Evolutionary conservation across 2,329 filamentous ascomycete species (phyloP), one percentile per base, ranked within the genome.

Genomic region (Colletotrichum gloeosporioides): DNA sequence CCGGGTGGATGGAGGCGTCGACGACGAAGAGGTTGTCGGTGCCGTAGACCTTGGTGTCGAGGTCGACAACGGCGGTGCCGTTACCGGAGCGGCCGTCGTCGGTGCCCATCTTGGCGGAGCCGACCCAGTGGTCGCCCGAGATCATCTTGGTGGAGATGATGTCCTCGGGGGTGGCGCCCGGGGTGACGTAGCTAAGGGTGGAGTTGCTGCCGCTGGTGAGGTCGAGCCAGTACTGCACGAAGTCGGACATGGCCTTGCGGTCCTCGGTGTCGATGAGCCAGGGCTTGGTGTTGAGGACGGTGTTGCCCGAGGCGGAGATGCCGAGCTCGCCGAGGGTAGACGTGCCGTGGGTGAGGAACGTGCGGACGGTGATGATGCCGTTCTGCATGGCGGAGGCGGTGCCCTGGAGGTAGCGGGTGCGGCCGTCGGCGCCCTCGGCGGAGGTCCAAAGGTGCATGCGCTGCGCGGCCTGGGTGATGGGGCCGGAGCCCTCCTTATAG

Each of bases 21-120:
- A 93, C 89, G 15, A 92, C 89, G 79, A 91, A 92, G 63, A 92
- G 83, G 82, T 92, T 92, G 76, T 92, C 89, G 0, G 89, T 92
- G 61, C 91, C 90, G 78, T 90, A 92, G 6, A 92, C 89, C 81
- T 88, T 89, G 67, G 90, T 89, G 81, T 92, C 85, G 7, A 87
- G 80, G 78, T 92, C 90, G 0, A 92, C 90, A 3, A 92, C 90
- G 3, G 88, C 85, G 31, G 85, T 87, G 7, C 90, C 90, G 71
- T 85, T 84, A 61, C n/a, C 34, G 34, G 34, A 8, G 70, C 74
- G 70, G 49, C 75, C 71, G 39, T 89, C 87, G 71, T 90, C 87
- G 0, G 83, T 82, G 7, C 90, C 90, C 80, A 92, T 87, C 80
- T 70, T 77, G 68, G 77, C 70, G 34, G 62, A 71, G 44, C 77